Conservation (phyloP, 177 flowering plant species). For the Vitis hybrid region DNA sequence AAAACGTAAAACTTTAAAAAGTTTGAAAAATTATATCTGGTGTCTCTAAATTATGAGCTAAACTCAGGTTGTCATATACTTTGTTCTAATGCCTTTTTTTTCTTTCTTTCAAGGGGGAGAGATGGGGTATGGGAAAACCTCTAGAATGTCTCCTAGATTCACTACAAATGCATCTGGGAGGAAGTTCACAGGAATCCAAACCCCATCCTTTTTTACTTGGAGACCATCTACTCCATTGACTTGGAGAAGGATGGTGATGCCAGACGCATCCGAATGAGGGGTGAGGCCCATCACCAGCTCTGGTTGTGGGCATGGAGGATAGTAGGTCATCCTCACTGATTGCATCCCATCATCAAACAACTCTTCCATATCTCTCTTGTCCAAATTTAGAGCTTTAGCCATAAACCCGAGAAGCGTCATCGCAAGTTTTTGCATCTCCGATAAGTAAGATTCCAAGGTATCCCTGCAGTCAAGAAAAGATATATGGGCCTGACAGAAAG, state of each 20-base stretch:
- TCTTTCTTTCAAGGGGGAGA: too few species aligned
- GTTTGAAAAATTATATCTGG: too few species aligned
- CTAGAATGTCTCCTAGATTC: constrained; percentile 42
- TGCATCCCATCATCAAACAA: constrained; percentile 38
- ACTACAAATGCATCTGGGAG: constrained; percentile 36
- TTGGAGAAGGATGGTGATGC: constrained; percentile 41
- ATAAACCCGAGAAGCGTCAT: constrained; percentile 21
- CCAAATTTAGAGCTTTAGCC: constrained; percentile 24
- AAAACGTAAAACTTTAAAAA: too few species aligned
- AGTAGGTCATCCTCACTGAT: constrained; percentile 41
- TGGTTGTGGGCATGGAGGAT: constrained; percentile 54
- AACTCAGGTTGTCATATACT: too few species aligned
- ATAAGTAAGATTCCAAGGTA: constrained; percentile 30
- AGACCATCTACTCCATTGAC: constrained; percentile 44
- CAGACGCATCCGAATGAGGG: constrained; percentile 45
- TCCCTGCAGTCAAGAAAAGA: constrained; percentile 15
- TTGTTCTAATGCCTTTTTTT: too few species aligned
- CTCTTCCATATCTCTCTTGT: constrained; percentile 19
- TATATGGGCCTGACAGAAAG: too few species aligned
- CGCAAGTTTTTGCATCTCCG: constrained; percentile 27
- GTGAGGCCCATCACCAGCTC: constrained; percentile 36
- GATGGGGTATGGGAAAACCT: constrained; percentile 18
- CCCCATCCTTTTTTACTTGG: constrained; percentile 37
- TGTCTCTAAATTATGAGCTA: too few species aligned
- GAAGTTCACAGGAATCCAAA: constrained; percentile 43